phyloP scores from a whole-genome alignment of 2,329 filamentous ascomycete genomes.

The Chalaropsis thielavioides region DNA sequence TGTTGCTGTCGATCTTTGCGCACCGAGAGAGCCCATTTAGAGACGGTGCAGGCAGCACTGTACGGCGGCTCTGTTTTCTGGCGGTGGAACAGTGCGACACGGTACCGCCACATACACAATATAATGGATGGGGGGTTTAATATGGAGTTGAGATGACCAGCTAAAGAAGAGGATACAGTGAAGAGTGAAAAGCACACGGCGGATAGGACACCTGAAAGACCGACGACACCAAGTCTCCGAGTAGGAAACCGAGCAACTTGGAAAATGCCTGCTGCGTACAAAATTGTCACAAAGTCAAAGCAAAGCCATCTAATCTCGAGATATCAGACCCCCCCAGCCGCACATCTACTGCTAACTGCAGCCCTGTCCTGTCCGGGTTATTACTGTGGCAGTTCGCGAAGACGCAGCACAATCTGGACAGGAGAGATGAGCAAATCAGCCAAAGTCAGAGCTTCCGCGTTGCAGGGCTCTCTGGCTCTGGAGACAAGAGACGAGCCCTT shows the following conservation, averaged over 20 bases:
- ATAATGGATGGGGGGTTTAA: background rate
- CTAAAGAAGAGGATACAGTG: too few relatives aligned
- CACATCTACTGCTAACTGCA: background rate
- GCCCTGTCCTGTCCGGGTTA: background rate
- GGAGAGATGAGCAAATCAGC: background rate
- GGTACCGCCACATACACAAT: background rate
- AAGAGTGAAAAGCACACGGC: too few relatives aligned
- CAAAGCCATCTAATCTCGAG: background rate
- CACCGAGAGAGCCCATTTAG: background rate
- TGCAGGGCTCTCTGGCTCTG: background rate
- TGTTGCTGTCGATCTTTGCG: background rate
- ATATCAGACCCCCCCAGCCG: background rate
- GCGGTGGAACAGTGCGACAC: background rate
- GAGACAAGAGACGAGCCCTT: background rate
- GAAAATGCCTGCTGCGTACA: conserved; percentile 1
- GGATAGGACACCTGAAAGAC: background rate
- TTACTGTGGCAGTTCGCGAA: background rate
- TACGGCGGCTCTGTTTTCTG: background rate
- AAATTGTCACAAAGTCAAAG: background rate
- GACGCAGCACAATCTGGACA: background rate
- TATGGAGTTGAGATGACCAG: background rate
- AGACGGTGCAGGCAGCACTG: background rate
- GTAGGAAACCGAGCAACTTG: background rate
- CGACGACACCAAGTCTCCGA: background rate
- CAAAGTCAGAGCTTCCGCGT: background rate